Evolutionary conservation across 1,284 basidiomycete genomes (phyloP), one percentile per base, ranked within the genome.

Genomic region (Ustilago lituana): DNA sequence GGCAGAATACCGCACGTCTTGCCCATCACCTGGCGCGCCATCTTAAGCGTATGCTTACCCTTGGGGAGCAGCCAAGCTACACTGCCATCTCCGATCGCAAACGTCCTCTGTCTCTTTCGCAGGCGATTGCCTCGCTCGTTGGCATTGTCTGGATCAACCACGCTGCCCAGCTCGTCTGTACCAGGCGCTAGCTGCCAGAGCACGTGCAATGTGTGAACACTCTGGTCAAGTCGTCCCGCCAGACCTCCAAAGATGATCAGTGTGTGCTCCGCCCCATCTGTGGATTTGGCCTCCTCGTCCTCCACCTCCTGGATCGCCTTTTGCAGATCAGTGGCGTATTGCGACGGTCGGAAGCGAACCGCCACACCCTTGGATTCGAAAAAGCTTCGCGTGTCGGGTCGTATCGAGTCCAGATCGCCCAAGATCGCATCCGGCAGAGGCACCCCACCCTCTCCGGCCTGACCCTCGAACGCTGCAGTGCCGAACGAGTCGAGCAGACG

Each of bases 1-100:
- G 95, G 96, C 10, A 98, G 86, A 14, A 98, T 86, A 0, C 95
- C 95, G 78, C 95, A 98, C 0, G 94, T 97, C 53, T 89, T 88
- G 0, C 94, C 94, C 54, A 96, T 85, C 4, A 88, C 77, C 0
- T 82, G 72, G 66, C 91, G 89, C 74, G 94, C 89, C 48, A 96
- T 86, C 8, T 85, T 80, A 53, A 98, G 90, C 9, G 83, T 77
- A 77, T 97, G 94, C 74, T 89, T 76, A 73, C 92, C 93, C 61
- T 85, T 82, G 66, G 92, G 88, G 1, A 98, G 85, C 0, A 95
- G 88, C 91, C 94, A 97, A 3, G 90, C 92, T 8, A 94, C 84
- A 73, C 90, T 93, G 50, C 94, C 92, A 53, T 93, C 91, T 9
- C 92, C 92, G 2, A 95, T 85, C 0, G 88, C 91, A 79, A 88